phyloP scores from a whole-genome alignment of 352 stramenopile genomes.

The Paralagenidium karlingii region DNA sequence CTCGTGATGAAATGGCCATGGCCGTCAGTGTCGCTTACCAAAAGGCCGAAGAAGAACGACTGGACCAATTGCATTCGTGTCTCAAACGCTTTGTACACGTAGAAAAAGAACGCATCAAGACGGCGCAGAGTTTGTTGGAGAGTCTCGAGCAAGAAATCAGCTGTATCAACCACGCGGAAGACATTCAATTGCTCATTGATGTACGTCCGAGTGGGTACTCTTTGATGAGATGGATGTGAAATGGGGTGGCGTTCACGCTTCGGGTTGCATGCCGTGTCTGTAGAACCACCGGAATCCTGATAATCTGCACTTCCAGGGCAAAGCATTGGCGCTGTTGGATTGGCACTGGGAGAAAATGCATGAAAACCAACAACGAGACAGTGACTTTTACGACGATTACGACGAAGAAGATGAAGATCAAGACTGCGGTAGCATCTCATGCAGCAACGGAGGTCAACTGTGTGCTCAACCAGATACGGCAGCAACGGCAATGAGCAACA shows the following conservation, averaged over 20 bases:
- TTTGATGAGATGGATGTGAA: too few relatives aligned
- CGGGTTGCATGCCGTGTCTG: neutral
- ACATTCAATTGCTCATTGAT: slow-evolving; percentile 77
- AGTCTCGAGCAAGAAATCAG: slow-evolving; percentile 44
- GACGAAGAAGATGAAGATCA: too few relatives aligned
- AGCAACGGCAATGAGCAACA: too few relatives aligned
- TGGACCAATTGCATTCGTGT: slow-evolving; percentile 63
- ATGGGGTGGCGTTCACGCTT: too few relatives aligned
- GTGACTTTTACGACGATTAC: too few relatives aligned
- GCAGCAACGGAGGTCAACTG: too few relatives aligned
- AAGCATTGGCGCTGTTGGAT: slow-evolving; percentile 70
- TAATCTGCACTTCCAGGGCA: slow-evolving; percentile 83
- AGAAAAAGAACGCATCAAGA: slow-evolving; percentile 59
- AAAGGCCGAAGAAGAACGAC: slow-evolving; percentile 66
- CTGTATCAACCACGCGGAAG: slow-evolving; percentile 50
- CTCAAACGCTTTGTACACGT: slow-evolving; percentile 60
- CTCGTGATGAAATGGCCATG: slow-evolving; percentile 84
- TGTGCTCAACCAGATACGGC: too few relatives aligned
- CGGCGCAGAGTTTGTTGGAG: slow-evolving; percentile 38
- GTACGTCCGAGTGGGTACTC: too few relatives aligned
- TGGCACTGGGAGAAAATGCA: slow-evolving; percentile 70
- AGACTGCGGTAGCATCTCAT: too few relatives aligned
- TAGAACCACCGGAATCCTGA: slow-evolving; percentile 68
- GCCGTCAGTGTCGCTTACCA: slow-evolving; percentile 79
- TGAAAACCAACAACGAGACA: slow-evolving; percentile 11